Conservation (phyloP, 2,329 filamentous ascomycete genomes). For the Arthrocladium fulminans region DNA sequence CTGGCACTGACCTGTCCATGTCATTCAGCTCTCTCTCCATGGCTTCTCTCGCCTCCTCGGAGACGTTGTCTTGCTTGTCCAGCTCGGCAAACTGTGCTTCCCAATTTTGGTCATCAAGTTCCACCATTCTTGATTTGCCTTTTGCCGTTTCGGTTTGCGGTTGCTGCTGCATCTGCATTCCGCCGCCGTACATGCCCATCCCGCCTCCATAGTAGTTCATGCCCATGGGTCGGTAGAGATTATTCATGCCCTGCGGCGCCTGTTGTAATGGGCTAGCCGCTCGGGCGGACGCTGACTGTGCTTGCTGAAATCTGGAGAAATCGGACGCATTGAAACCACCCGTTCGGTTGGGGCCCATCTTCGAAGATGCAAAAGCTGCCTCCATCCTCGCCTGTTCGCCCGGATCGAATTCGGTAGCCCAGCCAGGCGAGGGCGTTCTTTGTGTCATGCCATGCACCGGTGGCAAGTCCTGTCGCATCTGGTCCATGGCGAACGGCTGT, state of each 20-base stretch:
- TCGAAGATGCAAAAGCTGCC: conserved; percentile 46
- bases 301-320: conserved; percentile 72
- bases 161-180: conserved; percentile 40
- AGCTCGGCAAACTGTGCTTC: conserved; percentile 85
- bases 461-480: conserved; percentile 56
- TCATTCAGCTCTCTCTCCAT: conserved; percentile 82
- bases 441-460: conserved; percentile 41
- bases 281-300: conserved; percentile 33
- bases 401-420: conserved; percentile 57
- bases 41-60: conserved; percentile 58
- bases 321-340: conserved; percentile 69
- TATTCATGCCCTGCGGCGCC: conserved; percentile 49
- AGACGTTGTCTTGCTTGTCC: conserved; percentile 44
- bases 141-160: conserved; percentile 56
- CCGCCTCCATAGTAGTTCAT: conserved; percentile 38
- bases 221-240: conserved; percentile 38
- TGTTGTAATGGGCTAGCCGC: conserved; percentile 50
- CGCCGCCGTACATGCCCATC: conserved; percentile 43
- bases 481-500: conserved; percentile 57
- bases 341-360: conserved; percentile 35
- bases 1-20: conserved; percentile 70
- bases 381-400: conserved; percentile 62
- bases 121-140: conserved; percentile 72
- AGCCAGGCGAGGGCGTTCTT: conserved; percentile 47
- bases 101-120: conserved; percentile 90